phyloP scores from a whole-genome alignment of 2,329 filamentous ascomycete species.

The Aspergillus pseudonomiae region DNA sequence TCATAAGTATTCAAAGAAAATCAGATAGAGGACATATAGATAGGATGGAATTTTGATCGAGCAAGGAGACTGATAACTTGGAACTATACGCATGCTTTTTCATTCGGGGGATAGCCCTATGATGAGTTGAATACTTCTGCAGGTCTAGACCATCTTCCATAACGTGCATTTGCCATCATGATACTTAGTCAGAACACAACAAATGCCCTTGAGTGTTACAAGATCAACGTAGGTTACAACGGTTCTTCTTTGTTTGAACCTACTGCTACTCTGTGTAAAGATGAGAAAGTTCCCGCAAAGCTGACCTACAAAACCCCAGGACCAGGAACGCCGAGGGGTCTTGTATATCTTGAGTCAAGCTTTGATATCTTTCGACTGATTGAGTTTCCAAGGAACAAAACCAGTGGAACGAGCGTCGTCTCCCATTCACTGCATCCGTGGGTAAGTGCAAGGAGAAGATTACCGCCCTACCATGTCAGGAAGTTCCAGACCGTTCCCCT shows the following conservation, averaged over 20 bases:
- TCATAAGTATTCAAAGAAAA: background rate
- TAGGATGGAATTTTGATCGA: background rate
- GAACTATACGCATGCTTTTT: background rate
- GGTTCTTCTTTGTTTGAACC: background rate
- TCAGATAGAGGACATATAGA: background rate
- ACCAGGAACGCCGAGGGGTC: background rate
- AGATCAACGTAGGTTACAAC: too few relatives aligned
- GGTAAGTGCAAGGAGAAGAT: background rate
- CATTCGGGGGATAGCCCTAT: background rate
- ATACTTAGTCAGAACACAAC: too few relatives aligned
- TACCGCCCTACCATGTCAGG: background rate
- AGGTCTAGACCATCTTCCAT: background rate
- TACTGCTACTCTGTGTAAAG: background rate
- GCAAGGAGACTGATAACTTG: background rate
- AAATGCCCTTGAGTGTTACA: too few relatives aligned
- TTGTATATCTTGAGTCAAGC: background rate
- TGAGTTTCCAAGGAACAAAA: background rate
- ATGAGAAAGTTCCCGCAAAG: background rate
- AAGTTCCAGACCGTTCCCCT: background rate
- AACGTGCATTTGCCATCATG: background rate
- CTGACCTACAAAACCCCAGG: background rate
- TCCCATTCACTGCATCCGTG: background rate
- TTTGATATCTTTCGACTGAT: background rate
- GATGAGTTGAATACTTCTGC: background rate
- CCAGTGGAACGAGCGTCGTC: too few relatives aligned